These are phyloP conservation scores for Phytophthora chlamydospora DNA, from an alignment of 352 stramenopile species.

Conservation along the genomic window DNA sequence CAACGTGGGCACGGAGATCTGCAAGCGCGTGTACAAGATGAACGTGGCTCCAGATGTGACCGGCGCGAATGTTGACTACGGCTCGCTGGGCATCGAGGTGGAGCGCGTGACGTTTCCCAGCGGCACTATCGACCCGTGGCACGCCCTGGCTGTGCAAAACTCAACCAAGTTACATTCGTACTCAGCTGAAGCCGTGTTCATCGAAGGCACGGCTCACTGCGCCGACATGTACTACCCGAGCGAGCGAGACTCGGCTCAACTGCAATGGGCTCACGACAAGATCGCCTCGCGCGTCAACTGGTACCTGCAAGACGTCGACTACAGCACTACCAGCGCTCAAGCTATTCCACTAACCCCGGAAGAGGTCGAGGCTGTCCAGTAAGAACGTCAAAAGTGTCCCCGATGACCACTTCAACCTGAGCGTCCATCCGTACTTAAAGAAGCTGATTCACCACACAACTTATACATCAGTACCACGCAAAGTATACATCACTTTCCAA, in stretches of 20 bases:
- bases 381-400: conserved; percentile 5
- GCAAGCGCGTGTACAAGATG: conserved; percentile 83
- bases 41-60: conserved; percentile 59
- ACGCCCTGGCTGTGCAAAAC: conserved; percentile 81
- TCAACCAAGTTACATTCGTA: conserved; percentile 58
- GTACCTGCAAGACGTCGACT: conserved; percentile 43
- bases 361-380: conserved; percentile 32
- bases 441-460: not conserved
- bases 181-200: conserved; percentile 69
- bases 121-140: conserved; percentile 87
- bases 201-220: conserved; percentile 83
- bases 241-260: conserved; percentile 46
- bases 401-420: conserved; percentile 10
- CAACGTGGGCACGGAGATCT: conserved; percentile 79
- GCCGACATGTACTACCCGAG: conserved; percentile 86
- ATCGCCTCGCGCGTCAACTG: conserved; percentile 54
- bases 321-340: not conserved
- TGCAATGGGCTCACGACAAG: conserved; percentile 75
- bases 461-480: not conserved
- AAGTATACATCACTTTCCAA: too few species aligned
- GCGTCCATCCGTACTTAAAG: not conserved
- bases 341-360: conserved; percentile 5
- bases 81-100: conserved; percentile 74
- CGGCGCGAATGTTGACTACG: conserved; percentile 80
- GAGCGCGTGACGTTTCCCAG: conserved; percentile 83